Evolutionary conservation across 345 rosid genomes (phyloP).

Genomic region (Carallia pectinifolia): DNA sequence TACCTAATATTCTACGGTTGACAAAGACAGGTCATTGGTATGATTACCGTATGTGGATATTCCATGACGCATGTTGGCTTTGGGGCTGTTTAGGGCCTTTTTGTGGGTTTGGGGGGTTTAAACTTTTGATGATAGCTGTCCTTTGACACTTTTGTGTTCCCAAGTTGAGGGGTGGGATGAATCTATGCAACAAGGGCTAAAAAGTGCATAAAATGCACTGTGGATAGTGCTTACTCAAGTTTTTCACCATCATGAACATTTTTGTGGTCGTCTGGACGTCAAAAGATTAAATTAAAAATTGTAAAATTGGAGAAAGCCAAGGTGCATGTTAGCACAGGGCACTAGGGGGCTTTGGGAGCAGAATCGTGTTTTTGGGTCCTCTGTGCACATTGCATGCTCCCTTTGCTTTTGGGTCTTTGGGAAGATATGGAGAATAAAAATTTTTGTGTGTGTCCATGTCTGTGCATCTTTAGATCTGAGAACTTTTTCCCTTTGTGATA

Average conservation of each 20-base stretch:
- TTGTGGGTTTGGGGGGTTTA: background rate
- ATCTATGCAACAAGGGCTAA: background rate
- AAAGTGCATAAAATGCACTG: constrained; percentile 13
- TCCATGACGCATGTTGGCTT: constrained; percentile 20
- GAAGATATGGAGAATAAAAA: constrained; percentile 18
- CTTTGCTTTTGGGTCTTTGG: constrained; percentile 20
- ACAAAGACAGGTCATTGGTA: constrained; percentile 20
- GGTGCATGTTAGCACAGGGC: constrained; percentile 20
- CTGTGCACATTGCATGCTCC: constrained; percentile 7
- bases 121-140: constrained; percentile 12
- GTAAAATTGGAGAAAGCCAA: constrained; percentile 15
- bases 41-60: constrained; percentile 5
- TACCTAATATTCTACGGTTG: background rate
- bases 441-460: background rate
- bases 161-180: constrained; percentile 25
- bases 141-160: constrained; percentile 40
- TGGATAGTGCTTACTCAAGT: constrained; percentile 18
- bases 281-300: background rate
- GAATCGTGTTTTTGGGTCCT: constrained; percentile 24
- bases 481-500: constrained; percentile 7
- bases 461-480: background rate
- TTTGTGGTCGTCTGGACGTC: constrained; percentile 26
- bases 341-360: background rate
- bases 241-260: constrained; percentile 7
- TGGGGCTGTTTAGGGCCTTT: background rate